Conservation (phyloP, 2,329 filamentous ascomycete genomes). For the Diaporthe eres region DNA sequence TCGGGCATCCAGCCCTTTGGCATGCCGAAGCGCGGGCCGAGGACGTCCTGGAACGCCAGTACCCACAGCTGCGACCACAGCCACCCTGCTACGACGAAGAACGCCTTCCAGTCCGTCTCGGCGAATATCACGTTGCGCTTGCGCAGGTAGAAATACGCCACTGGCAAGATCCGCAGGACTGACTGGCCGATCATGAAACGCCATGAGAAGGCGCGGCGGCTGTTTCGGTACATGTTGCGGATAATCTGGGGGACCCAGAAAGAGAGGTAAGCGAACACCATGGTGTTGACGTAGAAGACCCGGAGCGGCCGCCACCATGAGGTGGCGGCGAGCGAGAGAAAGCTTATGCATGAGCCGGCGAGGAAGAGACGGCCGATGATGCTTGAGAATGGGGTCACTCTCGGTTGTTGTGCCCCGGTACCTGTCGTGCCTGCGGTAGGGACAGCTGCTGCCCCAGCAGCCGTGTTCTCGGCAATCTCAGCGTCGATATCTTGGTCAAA, state of each 20-base stretch:
- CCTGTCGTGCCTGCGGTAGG: constrained; percentile 50
- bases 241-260: constrained; percentile 94
- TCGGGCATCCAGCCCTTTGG: constrained; percentile 77
- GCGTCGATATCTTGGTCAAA: constrained; percentile 75
- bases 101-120: constrained; percentile 75
- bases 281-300: constrained; percentile 70
- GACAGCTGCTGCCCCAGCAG: constrained; percentile 52
- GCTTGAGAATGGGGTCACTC: constrained; percentile 62
- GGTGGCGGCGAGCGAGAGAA: constrained; percentile 71
- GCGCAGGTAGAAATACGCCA: constrained; percentile 88
- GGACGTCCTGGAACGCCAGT: constrained; percentile 84
- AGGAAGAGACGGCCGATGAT: constrained; percentile 72
- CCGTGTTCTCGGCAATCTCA: constrained; percentile 63
- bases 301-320: constrained; percentile 72
- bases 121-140: constrained; percentile 86
- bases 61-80: constrained; percentile 87
- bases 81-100: constrained; percentile 79
- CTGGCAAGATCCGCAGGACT: constrained; percentile 80
- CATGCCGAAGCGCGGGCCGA: constrained; percentile 91
- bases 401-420: constrained; percentile 49
- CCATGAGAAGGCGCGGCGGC: constrained; percentile 91
- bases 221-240: constrained; percentile 91
- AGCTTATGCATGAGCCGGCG: constrained; percentile 67
- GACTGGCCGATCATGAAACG: constrained; percentile 91
- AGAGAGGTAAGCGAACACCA: constrained; percentile 85